Conservation (phyloP, 495 filamentous ascomycete genomes). For the Penicillium egyptiacum region DNA sequence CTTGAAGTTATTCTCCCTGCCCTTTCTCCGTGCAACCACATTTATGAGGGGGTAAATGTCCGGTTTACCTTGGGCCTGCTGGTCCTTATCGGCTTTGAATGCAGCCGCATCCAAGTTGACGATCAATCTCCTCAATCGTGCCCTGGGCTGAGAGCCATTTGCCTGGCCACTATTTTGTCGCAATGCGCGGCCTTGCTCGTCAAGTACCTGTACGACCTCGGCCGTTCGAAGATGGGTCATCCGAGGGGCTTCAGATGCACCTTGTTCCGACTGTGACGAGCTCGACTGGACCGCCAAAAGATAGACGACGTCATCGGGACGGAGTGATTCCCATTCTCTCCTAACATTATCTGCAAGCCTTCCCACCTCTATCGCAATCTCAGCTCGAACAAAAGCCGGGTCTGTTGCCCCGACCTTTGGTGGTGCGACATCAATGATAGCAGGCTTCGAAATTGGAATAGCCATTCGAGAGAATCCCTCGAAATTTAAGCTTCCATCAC, state of each 20-base stretch:
- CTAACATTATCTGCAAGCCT: conserved; percentile 71
- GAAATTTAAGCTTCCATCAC: conserved; percentile 66
- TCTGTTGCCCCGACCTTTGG: conserved; percentile 80
- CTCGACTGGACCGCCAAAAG: conserved; percentile 66
- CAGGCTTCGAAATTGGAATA: conserved; percentile 79
- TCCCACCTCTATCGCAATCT: conserved; percentile 85
- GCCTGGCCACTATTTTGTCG: conserved; percentile 56
- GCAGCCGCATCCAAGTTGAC: conserved; percentile 77
- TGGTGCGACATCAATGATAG: conserved; percentile 83
- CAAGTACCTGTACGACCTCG: conserved; percentile 82
- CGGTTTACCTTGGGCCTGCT: conserved; percentile 59
- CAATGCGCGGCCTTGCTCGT: conserved; percentile 79
- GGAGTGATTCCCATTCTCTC: conserved; percentile 87
- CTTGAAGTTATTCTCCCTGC: conserved; percentile 97
- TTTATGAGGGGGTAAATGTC: conserved; percentile 87
- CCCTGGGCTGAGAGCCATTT: conserved; percentile 54
- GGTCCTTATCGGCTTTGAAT: conserved; percentile 77
- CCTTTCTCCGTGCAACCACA: conserved; percentile 77
- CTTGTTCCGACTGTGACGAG: conserved; percentile 47
- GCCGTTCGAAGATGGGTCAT: conserved; percentile 76
- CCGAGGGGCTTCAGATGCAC: conserved; percentile 54
- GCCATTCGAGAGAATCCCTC: conserved; percentile 91
- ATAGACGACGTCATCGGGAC: conserved; percentile 87
- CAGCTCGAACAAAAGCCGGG: conserved; percentile 82
- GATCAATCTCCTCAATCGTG: conserved; percentile 66